A percentile compares a stretch with the other conserved stretches of the same genome.
Conservation (phyloP, 2,329 filamentous ascomycete genomes). For the Grosmannia penicillata region DNA sequence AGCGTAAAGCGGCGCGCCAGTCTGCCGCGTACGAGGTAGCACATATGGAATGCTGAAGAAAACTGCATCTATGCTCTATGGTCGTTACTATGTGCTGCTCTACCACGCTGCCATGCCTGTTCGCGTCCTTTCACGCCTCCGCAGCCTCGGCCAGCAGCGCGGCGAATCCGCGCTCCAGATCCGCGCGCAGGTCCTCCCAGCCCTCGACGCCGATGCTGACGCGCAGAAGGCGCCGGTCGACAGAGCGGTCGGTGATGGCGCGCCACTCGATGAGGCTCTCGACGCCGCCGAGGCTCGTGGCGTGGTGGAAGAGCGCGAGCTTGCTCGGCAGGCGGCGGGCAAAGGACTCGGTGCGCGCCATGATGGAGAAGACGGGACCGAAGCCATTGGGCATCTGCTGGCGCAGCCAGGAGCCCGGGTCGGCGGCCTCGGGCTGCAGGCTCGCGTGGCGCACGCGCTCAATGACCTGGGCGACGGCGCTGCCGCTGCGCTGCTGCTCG, state of each 20-base stretch:
- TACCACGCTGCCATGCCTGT: neutral
- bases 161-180: slow-evolving; percentile 54
- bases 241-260: slow-evolving; percentile 63
- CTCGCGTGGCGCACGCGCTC: slow-evolving; percentile 55
- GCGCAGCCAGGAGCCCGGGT: slow-evolving; percentile 54
- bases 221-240: slow-evolving; percentile 60
- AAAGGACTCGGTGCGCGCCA: slow-evolving; percentile 40
- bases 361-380: slow-evolving; percentile 74
- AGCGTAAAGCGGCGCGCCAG: too few species aligned
- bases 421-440: slow-evolving; percentile 50
- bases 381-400: slow-evolving; percentile 87
- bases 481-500: slow-evolving; percentile 24
- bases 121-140: neutral
- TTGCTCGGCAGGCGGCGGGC: slow-evolving; percentile 64
- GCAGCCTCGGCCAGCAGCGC: slow-evolving; percentile 24
- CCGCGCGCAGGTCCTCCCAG: slow-evolving; percentile 67
- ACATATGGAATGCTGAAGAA: too few species aligned
- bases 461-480: slow-evolving; percentile 37
- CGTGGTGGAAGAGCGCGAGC: slow-evolving; percentile 77
- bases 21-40: too few species aligned
- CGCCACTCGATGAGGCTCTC: slow-evolving; percentile 97
- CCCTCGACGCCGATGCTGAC: slow-evolving; percentile 80
- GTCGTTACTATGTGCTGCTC: too few species aligned
- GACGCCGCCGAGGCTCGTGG: slow-evolving; percentile 83
- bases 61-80: too few species aligned